Percentiles rank a stretch among this genome's conserved stretches.
Conservation (phyloP, 306 rosid genomes). For the Sicyos edulis region DNA sequence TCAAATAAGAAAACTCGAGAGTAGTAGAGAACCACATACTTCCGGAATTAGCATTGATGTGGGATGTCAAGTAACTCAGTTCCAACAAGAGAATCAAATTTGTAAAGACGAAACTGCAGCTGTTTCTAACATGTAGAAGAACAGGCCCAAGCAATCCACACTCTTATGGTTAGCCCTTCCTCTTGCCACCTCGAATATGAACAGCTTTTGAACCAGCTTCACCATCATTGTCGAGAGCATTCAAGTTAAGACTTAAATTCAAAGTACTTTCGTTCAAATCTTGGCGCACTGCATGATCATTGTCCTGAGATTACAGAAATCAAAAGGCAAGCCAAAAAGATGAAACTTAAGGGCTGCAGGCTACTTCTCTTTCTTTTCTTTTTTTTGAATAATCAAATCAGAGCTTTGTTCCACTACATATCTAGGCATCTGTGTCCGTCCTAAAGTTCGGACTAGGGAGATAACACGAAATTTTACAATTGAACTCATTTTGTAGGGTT, state of each 20-base stretch:
- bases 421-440: too few relatives aligned
- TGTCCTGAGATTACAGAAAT: constrained; percentile 39
- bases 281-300: constrained; percentile 62
- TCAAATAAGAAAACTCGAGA: background rate
- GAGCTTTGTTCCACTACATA: too few relatives aligned
- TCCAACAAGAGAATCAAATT: constrained; percentile 11
- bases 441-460: too few relatives aligned
- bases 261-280: constrained; percentile 89
- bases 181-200: constrained; percentile 47
- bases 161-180: constrained; percentile 15
- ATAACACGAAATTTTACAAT: too few relatives aligned
- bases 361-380: too few relatives aligned
- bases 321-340: background rate
- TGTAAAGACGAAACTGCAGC: constrained; percentile 8
- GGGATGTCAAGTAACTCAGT: background rate
- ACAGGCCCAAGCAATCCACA: background rate
- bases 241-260: constrained; percentile 86
- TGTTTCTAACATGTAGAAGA: background rate
- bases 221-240: constrained; percentile 51
- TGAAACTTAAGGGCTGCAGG: background rate
- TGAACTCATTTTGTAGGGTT: too few relatives aligned
- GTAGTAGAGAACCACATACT: background rate
- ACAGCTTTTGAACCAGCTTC: constrained; percentile 48
- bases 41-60: constrained; percentile 1
- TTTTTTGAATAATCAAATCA: too few relatives aligned